Percentiles rank a stretch among this genome's conserved stretches.
These are phyloP conservation scores for Hyaloperonospora brassicae DNA, from an alignment of 352 stramenopile genomes.

Conservation along the genomic window DNA sequence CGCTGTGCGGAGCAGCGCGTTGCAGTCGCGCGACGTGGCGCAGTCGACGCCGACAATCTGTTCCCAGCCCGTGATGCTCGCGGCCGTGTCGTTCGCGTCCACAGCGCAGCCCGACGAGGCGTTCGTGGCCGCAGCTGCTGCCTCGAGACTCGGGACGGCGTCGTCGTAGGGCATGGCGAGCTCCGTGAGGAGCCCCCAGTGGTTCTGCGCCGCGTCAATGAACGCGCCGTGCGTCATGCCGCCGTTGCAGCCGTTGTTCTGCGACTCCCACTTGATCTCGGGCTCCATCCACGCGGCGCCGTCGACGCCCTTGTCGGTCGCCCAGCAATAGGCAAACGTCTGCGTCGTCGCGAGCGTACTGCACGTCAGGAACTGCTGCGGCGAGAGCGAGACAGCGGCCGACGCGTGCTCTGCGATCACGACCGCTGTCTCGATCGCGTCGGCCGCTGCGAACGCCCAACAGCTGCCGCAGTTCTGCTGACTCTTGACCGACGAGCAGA, in stretches of 20 bases:
- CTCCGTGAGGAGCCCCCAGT: constrained; percentile 56
- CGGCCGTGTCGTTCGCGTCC: constrained; percentile 41
- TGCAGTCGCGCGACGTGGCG: constrained; percentile 39
- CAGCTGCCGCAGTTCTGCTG: constrained; percentile 77
- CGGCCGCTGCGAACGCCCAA: constrained; percentile 68
- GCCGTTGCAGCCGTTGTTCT: constrained; percentile 69
- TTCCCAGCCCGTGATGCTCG: constrained; percentile 63
- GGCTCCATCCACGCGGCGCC: constrained; percentile 50
- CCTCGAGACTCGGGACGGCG: constrained; percentile 14
- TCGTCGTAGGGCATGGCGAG: constrained; percentile 72
- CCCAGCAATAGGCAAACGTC: constrained; percentile 76
- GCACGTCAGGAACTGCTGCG: constrained; percentile 72
- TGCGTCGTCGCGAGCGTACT: constrained; percentile 56
- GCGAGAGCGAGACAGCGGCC: constrained; percentile 53
- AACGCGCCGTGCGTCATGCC: constrained; percentile 80
- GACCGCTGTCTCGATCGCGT: constrained; percentile 74
- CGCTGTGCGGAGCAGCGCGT: constrained; percentile 41
- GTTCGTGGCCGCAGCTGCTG: constrained; percentile 9
- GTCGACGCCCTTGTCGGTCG: constrained; percentile 27
- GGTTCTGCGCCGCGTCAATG: constrained; percentile 53
- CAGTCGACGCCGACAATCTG: constrained; percentile 60
- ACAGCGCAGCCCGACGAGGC: constrained; percentile 29
- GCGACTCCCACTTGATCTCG: constrained; percentile 67
- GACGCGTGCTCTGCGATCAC: constrained; percentile 53
- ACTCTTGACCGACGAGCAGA: constrained; percentile 74